Percentiles rank a stretch among this genome's conserved stretches.
phyloP scores from a whole-genome alignment of 1,284 basidiomycete genomes.

The Irpex rosettiformis region DNA sequence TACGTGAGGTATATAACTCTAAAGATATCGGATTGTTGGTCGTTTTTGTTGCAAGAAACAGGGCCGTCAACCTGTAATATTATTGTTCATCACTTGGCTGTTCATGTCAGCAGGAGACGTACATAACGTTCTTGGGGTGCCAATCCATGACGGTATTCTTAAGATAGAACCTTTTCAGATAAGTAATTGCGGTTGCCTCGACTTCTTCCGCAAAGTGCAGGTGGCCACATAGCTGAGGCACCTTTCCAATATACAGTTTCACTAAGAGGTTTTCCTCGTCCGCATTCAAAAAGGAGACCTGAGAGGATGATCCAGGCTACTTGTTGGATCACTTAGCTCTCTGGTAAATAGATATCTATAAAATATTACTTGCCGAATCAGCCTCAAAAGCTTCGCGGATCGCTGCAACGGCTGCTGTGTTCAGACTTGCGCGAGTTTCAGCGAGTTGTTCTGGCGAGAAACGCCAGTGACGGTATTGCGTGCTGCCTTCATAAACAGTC shows the following conservation, averaged over 20 bases:
- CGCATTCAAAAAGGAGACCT: constrained; percentile 71
- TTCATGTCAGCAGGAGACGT: constrained; percentile 27
- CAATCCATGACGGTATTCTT: constrained; percentile 99
- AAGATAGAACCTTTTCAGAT: constrained; percentile 96
- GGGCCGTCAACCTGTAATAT: constrained; percentile 80
- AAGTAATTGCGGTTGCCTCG: constrained; percentile 88
- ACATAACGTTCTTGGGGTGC: constrained; percentile 99
- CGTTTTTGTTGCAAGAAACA: constrained; percentile 96
- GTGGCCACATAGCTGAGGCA: constrained; percentile 80
- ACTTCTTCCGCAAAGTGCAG: constrained; percentile 91
- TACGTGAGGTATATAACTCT: constrained; percentile 76
- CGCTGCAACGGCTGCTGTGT: constrained; percentile 68
- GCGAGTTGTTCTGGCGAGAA: constrained; percentile 70
- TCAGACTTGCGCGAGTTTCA: constrained; percentile 60
- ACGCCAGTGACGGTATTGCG: constrained; percentile 87
- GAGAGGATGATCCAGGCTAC: constrained; percentile 68
- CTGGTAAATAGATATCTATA: constrained; percentile 12
- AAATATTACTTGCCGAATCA: constrained; percentile 59
- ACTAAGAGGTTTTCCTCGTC: constrained; percentile 89
- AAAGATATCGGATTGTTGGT: constrained; percentile 91
- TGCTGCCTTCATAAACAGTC: constrained; percentile 75
- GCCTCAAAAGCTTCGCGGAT: constrained; percentile 76
- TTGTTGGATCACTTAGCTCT: constrained; percentile 9
- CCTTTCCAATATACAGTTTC: constrained; percentile 85
- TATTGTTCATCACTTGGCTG: constrained; percentile 3